Evolutionary conservation across 2,329 filamentous ascomycete species (phyloP).

Genomic region (Alternaria solani): DNA sequence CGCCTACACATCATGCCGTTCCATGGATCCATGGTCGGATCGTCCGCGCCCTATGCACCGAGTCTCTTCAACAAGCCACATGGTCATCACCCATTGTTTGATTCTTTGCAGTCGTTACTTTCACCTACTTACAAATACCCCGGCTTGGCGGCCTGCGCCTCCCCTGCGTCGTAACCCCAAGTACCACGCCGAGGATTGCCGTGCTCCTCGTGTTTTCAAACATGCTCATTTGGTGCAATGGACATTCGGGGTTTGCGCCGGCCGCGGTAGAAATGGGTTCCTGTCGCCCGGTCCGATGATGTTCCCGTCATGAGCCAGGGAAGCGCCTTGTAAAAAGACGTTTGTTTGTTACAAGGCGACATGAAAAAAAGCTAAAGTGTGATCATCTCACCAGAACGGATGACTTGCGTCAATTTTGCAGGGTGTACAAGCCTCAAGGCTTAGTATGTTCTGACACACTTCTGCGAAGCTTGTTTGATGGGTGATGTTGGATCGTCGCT

Average conservation of each 20-base stretch:
- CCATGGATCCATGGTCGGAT: not conserved
- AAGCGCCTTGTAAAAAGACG: not conserved
- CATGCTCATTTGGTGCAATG: not conserved
- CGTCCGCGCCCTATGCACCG: not conserved
- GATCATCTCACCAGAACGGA: not conserved
- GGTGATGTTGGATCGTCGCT: not conserved
- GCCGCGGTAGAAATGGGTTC: not conserved
- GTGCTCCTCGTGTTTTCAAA: not conserved
- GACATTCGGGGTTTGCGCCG: not conserved
- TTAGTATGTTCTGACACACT: slow-evolving; percentile 7
- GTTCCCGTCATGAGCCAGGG: not conserved
- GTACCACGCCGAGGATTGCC: not conserved
- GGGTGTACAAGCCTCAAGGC: not conserved
- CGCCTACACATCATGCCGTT: not conserved
- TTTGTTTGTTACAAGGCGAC: not conserved
- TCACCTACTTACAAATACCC: not conserved
- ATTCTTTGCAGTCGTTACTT: not conserved
- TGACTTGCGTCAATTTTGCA: not conserved
- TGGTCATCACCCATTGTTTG: not conserved
- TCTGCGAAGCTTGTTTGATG: slow-evolving; percentile 11
- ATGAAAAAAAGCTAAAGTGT: not conserved
- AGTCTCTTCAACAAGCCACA: not conserved
- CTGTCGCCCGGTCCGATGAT: not conserved
- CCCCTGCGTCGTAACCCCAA: not conserved
- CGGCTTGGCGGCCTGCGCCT: not conserved